Evolutionary conservation across 2,329 filamentous ascomycete genomes (phyloP).

Genomic region (Scleromitrula shiraiana): DNA sequence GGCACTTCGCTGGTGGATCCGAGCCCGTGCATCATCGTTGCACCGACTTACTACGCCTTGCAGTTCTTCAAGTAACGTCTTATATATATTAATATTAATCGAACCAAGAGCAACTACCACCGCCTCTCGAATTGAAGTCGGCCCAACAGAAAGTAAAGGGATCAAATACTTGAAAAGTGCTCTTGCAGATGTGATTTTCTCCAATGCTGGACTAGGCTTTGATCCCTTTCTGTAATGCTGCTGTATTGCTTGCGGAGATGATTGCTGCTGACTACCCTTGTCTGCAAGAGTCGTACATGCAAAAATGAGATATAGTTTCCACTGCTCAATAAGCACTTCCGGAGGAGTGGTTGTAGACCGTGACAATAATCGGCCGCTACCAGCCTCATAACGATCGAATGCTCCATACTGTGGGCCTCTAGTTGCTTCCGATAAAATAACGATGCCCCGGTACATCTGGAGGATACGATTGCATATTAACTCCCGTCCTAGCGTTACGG

Average conservation of each 20-base stretch:
- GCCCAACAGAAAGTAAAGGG: conserved; percentile 73
- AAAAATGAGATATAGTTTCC: conserved; percentile 96
- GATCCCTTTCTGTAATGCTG: conserved; percentile 81
- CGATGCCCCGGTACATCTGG: conserved; percentile 85
- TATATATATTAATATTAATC: conserved; percentile 90
- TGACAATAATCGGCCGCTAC: conserved; percentile 36
- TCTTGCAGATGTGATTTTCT: conserved; percentile 79
- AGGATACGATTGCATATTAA: conserved; percentile 86
- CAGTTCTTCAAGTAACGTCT: conserved; percentile 80
- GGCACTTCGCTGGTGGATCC: conserved; percentile 77
- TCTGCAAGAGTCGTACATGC: conserved; percentile 92
- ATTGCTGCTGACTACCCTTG: conserved; percentile 56
- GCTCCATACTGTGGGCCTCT: conserved; percentile 57
- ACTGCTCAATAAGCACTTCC: conserved; percentile 88
- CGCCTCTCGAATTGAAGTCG: conserved; percentile 75
- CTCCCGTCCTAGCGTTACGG: conserved; percentile 82
- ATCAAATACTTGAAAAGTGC: conserved; percentile 89
- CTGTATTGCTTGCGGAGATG: conserved; percentile 46
- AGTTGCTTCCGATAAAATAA: conserved; percentile 66
- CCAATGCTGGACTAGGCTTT: conserved; percentile 57
- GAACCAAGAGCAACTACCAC: conserved; percentile 88
- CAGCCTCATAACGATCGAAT: conserved; percentile 38
- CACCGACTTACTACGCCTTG: conserved; percentile 80
- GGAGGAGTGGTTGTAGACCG: conserved; percentile 64
- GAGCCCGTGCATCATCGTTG: conserved; percentile 78